Percentiles rank a stretch among this genome's conserved stretches.
Conservation (phyloP, 169 alveolate species). For the Plasmodium chabaudi region DNA sequence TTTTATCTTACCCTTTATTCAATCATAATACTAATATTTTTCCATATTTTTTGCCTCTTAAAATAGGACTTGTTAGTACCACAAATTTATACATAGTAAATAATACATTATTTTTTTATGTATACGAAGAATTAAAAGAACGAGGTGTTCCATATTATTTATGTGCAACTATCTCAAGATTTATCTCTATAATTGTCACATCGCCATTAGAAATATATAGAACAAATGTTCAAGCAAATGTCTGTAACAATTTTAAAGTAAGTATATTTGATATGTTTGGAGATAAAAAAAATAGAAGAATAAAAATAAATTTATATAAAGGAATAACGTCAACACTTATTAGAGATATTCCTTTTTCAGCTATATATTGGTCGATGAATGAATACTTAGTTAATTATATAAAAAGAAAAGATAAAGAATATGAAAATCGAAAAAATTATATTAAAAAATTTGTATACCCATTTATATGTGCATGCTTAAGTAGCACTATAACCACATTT, state of each 20-base stretch:
- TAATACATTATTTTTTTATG: slow-evolving; percentile 68
- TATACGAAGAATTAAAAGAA: slow-evolving; percentile 71
- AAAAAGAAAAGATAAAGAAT: slow-evolving; percentile 43
- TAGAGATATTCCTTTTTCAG: slow-evolving; percentile 79
- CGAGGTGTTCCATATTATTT: slow-evolving; percentile 62
- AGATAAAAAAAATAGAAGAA: slow-evolving; percentile 53
- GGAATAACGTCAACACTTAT: slow-evolving; percentile 77
- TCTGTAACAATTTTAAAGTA: slow-evolving; percentile 60
- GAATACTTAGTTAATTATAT: slow-evolving; percentile 75
- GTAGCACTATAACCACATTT: slow-evolving; percentile 76
- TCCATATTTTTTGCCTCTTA: background rate
- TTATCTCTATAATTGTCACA: slow-evolving; percentile 61
- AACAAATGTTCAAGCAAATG: slow-evolving; percentile 76
- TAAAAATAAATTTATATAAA: slow-evolving; percentile 71
- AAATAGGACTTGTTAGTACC: slow-evolving; percentile 53
- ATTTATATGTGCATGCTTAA: slow-evolving; percentile 76
- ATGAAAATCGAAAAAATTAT: slow-evolving; percentile 43
- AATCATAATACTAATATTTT: background rate
- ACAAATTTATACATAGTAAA: slow-evolving; percentile 63
- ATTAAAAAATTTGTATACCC: slow-evolving; percentile 64
- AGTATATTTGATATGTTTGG: slow-evolving; percentile 51
- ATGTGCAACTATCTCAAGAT: slow-evolving; percentile 65
- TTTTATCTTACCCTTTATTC: background rate
- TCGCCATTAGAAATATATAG: slow-evolving; percentile 68
- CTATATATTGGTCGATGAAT: slow-evolving; percentile 77